Percentiles rank a stretch among this genome's conserved stretches.
phyloP scores from a whole-genome alignment of 2,329 filamentous ascomycete genomes.

The Claviceps purpurea region DNA sequence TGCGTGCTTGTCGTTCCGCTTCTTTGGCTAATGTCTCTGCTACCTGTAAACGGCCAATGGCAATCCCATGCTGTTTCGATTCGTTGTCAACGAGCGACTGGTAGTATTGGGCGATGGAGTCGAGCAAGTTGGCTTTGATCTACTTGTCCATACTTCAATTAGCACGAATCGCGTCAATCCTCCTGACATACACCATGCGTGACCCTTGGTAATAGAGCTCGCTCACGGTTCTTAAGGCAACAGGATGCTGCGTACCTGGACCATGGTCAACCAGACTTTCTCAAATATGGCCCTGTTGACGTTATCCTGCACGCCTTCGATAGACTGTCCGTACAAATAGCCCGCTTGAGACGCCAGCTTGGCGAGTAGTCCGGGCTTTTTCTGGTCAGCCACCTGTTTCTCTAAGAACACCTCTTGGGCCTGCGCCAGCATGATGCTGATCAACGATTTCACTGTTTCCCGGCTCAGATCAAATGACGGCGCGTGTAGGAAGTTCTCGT shows the following conservation, averaged over 20 bases:
- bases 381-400: constrained; percentile 84
- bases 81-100: constrained; percentile 87
- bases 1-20: constrained; percentile 60
- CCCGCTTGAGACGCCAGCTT: constrained; percentile 87
- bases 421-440: constrained; percentile 85
- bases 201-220: no score
- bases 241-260: constrained; percentile 43
- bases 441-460: constrained; percentile 90
- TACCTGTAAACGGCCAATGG: constrained; percentile 68
- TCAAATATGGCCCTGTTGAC: constrained; percentile 86
- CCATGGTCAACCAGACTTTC: constrained; percentile 77
- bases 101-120: constrained; percentile 82
- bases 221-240: no score
- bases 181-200: background rate
- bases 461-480: constrained; percentile 91
- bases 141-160: constrained; percentile 14
- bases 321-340: constrained; percentile 74
- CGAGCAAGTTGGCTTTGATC: constrained; percentile 71
- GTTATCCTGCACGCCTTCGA: constrained; percentile 86
- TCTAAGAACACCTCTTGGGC: constrained; percentile 96
- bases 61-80: constrained; percentile 71
- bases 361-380: constrained; percentile 82
- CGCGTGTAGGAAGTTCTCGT: constrained; percentile 96
- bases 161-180: background rate
- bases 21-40: constrained; percentile 70